Percentiles rank a stretch among this genome's conserved stretches.
Conservation (phyloP, 1,284 basidiomycete species). For the Sporisorium iseilematis-ciliati region DNA sequence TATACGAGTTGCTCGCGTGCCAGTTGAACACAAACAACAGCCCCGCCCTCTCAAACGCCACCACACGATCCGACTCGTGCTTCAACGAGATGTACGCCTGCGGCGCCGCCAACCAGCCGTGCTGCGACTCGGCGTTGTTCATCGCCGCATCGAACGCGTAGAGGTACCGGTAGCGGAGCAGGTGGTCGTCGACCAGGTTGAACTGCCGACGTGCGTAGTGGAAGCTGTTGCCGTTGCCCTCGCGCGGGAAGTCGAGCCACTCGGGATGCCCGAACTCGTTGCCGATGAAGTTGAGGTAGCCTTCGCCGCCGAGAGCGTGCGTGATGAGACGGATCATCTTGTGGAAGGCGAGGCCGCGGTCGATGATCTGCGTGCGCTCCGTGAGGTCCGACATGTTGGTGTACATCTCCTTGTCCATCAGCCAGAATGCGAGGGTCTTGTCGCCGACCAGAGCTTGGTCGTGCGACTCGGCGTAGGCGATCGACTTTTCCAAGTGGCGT, state of each 20-base stretch:
- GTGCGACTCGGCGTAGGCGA: conserved; percentile 95
- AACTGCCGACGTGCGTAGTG: conserved; percentile 90
- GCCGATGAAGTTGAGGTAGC: conserved; percentile 97
- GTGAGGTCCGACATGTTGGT: conserved; percentile 86
- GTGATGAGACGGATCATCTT: conserved; percentile 96
- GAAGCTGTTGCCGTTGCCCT: conserved; percentile 93
- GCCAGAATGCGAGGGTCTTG: conserved; percentile 92
- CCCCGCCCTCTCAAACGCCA: conserved; percentile 92
- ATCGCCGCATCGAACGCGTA: conserved; percentile 94
- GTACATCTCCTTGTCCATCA: conserved; percentile 99
- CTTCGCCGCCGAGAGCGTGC: conserved; percentile 93
- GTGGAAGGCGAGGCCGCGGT: conserved; percentile 90
- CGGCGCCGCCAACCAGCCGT: conserved; percentile 85
- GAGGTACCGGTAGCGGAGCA: conserved; percentile 90
- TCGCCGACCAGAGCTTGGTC: conserved; percentile 98
- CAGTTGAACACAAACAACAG: conserved; percentile 98
- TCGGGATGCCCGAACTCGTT: conserved; percentile 99
- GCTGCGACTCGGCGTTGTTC: conserved; percentile 84
- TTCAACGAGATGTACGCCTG: conserved; percentile 79
- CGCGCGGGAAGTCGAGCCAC: conserved; percentile 99
- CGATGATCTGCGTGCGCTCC: conserved; percentile 85
- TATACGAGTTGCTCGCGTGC: conserved; percentile 86
- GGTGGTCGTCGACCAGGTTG: conserved; percentile 87
- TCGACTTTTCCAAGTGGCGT: conserved; percentile 87
- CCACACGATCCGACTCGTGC: conserved; percentile 78